A percentile compares a stretch with the other conserved stretches of the same genome.
These are phyloP conservation scores for Angomonas ambiguus DNA, from an alignment of 208 protist species.

Conservation along the genomic window DNA sequence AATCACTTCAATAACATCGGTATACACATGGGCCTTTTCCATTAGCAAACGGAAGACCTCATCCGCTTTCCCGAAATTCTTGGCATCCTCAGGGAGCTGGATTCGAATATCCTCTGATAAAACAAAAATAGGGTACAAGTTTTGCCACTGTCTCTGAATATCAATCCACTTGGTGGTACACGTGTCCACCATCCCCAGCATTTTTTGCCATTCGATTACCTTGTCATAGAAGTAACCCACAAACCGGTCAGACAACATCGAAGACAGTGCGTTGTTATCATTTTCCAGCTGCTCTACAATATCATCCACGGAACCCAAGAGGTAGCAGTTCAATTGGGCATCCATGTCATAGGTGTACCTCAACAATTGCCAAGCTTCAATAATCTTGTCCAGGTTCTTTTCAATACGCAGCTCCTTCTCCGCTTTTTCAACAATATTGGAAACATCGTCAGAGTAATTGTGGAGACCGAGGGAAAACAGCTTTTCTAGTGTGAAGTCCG, in stretches of 20 bases:
- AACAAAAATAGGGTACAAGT: conserved; percentile 98
- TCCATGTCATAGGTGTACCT: conserved; percentile 89
- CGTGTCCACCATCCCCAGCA: conserved; percentile 94
- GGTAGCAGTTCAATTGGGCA: conserved; percentile 78
- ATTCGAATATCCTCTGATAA: conserved; percentile 96
- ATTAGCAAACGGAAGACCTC: conserved; percentile 87
- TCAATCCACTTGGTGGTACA: conserved; percentile 95
- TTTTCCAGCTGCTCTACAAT: conserved; percentile 95
- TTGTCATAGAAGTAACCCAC: conserved; percentile 96
- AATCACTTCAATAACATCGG: conserved; percentile 89
- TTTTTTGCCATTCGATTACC: conserved; percentile 94
- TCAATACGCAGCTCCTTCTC: conserved; percentile 97
- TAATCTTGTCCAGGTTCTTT: conserved; percentile 95
- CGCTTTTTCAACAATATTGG: conserved; percentile 96
- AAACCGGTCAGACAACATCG: conserved; percentile 95
- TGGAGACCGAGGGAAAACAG: conserved; percentile 96
- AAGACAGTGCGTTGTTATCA: conserved; percentile 93
- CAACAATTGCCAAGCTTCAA: conserved; percentile 92
- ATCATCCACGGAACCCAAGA: conserved; percentile 92
- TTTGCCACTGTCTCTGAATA: conserved; percentile 97
- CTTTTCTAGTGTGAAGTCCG: conserved; percentile 93
- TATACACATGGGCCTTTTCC: conserved; percentile 89
- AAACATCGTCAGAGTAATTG: conserved; percentile 95
- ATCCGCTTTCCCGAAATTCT: conserved; percentile 92
- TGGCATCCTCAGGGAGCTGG: conserved; percentile 96